Evolutionary conservation across 257 asterid species (phyloP).

Genomic region (Nemophila menziesii): DNA sequence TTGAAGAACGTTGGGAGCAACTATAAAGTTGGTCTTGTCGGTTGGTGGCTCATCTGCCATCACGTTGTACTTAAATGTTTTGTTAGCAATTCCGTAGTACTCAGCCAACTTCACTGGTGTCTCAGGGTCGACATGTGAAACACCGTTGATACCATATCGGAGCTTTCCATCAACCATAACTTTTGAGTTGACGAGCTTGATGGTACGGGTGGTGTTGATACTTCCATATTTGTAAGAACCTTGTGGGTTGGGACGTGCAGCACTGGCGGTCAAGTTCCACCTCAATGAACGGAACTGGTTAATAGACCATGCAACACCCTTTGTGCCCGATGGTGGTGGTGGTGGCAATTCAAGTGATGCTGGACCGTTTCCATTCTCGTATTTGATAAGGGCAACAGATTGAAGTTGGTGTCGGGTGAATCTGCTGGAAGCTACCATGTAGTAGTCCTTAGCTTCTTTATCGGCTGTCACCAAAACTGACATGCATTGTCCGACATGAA

Average conservation of each 20-base stretch:
- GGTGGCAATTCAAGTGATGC: slow-evolving; percentile 34
- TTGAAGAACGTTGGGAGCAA: slow-evolving; percentile 3
- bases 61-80: slow-evolving; percentile 24
- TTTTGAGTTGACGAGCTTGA: slow-evolving; percentile 25
- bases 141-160: slow-evolving; percentile 53
- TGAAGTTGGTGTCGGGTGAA: slow-evolving; percentile 27
- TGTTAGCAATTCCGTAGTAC: slow-evolving; percentile 43
- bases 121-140: slow-evolving; percentile 42
- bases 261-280: slow-evolving; percentile 68
- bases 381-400: slow-evolving; percentile 47
- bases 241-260: slow-evolving; percentile 78
- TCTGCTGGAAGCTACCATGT: slow-evolving; percentile 43
- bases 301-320: slow-evolving; percentile 29
- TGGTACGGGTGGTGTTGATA: slow-evolving; percentile 36
- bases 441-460: slow-evolving; percentile 38
- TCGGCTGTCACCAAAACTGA: slow-evolving; percentile 56
- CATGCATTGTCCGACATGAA: slow-evolving; percentile 67
- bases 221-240: slow-evolving; percentile 78
- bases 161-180: slow-evolving; percentile 30
- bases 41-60: slow-evolving; percentile 20
- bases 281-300: slow-evolving; percentile 64
- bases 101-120: slow-evolving; percentile 76
- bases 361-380: slow-evolving; percentile 22
- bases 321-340: slow-evolving; percentile 17
- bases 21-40: slow-evolving; percentile 31